Percentiles rank a stretch among this genome's conserved stretches.
Evolutionary conservation across 176 grass and related monocot species (phyloP).

Genomic region (Tillandsia leiboldiana): DNA sequence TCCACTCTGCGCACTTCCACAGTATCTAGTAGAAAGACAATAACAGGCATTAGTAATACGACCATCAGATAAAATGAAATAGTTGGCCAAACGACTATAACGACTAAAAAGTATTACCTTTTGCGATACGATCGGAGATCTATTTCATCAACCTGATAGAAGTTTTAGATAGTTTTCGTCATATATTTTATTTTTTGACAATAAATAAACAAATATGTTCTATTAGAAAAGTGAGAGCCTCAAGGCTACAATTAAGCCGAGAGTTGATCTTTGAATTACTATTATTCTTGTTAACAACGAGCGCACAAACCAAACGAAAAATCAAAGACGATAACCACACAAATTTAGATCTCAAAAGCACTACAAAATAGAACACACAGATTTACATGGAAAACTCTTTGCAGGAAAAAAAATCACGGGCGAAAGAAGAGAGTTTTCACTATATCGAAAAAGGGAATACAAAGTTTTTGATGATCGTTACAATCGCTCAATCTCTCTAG

Average conservation of each 20-base stretch:
- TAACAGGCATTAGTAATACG: not conserved
- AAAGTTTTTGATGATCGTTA: too few relatives aligned
- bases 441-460: too few relatives aligned
- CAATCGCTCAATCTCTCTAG: too few relatives aligned
- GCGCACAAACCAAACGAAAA: too few relatives aligned
- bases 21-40: slow-evolving; percentile 34
- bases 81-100: not conserved
- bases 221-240: not conserved
- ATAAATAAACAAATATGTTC: too few relatives aligned
- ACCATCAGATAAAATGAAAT: not conserved
- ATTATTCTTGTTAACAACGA: too few relatives aligned
- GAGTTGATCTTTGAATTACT: not conserved
- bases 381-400: too few relatives aligned
- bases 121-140: slow-evolving; percentile 47
- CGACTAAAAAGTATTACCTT: slow-evolving; percentile 41
- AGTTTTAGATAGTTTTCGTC: slow-evolving; percentile 1
- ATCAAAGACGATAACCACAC: too few relatives aligned
- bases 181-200: not conserved
- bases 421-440: too few relatives aligned
- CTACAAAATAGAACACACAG: too few relatives aligned
- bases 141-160: slow-evolving; percentile 48
- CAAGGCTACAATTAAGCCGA: not conserved
- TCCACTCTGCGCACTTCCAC: slow-evolving; percentile 39
- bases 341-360: too few relatives aligned
- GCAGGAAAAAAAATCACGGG: too few relatives aligned